A percentile compares a stretch with the other conserved stretches of the same genome.
phyloP scores from a whole-genome alignment of 768 basidiomycete species.

The Harrya chromipes region DNA sequence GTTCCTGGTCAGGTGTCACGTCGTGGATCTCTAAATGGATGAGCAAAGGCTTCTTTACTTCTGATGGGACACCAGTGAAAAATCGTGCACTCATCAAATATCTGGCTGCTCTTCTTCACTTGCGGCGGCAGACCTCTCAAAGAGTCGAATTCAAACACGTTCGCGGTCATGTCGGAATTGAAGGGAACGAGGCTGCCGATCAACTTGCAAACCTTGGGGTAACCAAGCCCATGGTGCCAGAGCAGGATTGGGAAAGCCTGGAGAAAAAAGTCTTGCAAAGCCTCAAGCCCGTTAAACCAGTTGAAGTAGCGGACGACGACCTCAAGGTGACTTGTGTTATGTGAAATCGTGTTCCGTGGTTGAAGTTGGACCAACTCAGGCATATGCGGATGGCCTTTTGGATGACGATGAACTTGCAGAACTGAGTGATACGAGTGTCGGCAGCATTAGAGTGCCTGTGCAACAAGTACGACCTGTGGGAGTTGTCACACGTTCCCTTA shows the following conservation, averaged over 20 bases:
- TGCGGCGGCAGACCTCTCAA: conserved; percentile 50
- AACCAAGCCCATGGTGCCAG: conserved; percentile 35
- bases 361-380: conserved; percentile 13
- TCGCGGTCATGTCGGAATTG: conserved; percentile 70
- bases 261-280: conserved; percentile 12
- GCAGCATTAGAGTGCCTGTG: neutral
- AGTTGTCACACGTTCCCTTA: neutral
- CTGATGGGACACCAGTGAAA: conserved; percentile 57
- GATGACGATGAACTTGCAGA: conserved; percentile 34
- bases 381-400: conserved; percentile 36
- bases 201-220: conserved; percentile 61
- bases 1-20: conserved; percentile 52
- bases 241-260: conserved; percentile 56
- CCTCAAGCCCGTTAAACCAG: conserved; percentile 8
- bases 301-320: conserved; percentile 3
- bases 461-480: conserved; percentile 1
- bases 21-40: conserved; percentile 72
- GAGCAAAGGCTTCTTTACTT: conserved; percentile 46
- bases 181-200: conserved; percentile 90
- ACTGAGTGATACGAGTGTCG: conserved; percentile 6
- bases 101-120: conserved; percentile 56
- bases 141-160: conserved; percentile 67
- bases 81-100: conserved; percentile 74
- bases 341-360: neutral
- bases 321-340: conserved; percentile 18